Conservation (phyloP, 78 protist genomes). For the Polysphondylium violaceum region DNA sequence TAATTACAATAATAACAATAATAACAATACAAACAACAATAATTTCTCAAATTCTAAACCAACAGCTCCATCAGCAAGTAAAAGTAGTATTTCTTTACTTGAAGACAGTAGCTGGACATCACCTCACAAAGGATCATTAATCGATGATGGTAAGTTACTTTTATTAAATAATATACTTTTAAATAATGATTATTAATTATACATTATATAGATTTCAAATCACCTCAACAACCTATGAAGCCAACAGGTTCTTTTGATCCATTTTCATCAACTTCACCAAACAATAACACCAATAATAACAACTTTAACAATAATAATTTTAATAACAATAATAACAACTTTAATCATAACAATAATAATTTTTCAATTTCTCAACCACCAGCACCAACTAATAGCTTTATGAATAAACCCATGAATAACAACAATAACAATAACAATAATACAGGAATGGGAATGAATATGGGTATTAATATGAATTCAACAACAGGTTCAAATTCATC, state of each 20-base stretch:
- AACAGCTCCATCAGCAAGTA: constrained; percentile 3
- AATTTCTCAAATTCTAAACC: constrained; percentile 12
- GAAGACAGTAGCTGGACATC: constrained; percentile 49
- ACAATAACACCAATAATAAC: not conserved
- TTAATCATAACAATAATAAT: no score
- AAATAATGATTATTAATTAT: not conserved
- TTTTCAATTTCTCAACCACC: no score
- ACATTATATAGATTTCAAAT: not conserved
- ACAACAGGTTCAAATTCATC: no score
- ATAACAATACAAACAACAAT: not conserved
- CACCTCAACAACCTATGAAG: constrained; percentile 19
- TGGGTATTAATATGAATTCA: no score
- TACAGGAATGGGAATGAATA: not conserved
- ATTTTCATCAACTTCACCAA: not conserved
- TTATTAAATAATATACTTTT: not conserved
- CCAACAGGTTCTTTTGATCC: constrained; percentile 69
- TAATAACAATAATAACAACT: not conserved
- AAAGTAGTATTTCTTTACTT: constrained; percentile 17
- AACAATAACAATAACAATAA: not conserved
- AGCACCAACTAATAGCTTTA: no score
- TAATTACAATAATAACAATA: not conserved
- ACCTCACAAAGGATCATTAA: constrained; percentile 19
- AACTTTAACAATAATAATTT: constrained; percentile 8
- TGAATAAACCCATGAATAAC: not conserved
- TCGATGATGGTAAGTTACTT: constrained; percentile 44